These are phyloP conservation scores for Schizonepeta tenuifolia DNA, from an alignment of 257 asterid genomes.

Conservation along the genomic window DNA sequence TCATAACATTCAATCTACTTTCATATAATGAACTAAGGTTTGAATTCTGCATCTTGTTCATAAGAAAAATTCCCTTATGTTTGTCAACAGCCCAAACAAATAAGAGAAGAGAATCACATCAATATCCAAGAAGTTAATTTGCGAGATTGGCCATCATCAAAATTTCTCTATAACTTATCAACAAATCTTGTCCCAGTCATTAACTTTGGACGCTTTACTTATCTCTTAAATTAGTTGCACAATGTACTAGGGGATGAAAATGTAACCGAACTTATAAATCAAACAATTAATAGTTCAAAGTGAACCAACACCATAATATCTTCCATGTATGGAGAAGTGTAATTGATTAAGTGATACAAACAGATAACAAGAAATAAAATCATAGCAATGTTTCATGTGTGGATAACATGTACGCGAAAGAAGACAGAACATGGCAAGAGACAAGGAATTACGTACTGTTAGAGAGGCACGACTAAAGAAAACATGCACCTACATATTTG, in stretches of 20 bases:
- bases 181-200: neutral
- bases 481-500: neutral
- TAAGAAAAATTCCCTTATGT: neutral
- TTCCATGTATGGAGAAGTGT: neutral
- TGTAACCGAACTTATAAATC: neutral
- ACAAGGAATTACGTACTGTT: neutral
- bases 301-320: neutral
- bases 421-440: neutral
- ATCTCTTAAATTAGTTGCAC: neutral
- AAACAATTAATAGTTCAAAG: neutral
- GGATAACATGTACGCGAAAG: neutral
- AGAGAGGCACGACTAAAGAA: constrained; percentile 3
- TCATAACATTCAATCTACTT: neutral
- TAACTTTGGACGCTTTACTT: neutral
- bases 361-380: neutral
- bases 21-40: constrained; percentile 8
- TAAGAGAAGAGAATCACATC: neutral
- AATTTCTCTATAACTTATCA: constrained; percentile 4
- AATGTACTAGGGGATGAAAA: neutral
- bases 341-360: neutral
- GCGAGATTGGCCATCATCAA: constrained; percentile 1
- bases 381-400: neutral
- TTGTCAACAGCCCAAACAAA: constrained; percentile 1
- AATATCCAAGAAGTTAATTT: neutral
- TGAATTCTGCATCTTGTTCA: neutral